phyloP scores from a whole-genome alignment of 257 asterid species.

The Thymus mandschuricus region DNA sequence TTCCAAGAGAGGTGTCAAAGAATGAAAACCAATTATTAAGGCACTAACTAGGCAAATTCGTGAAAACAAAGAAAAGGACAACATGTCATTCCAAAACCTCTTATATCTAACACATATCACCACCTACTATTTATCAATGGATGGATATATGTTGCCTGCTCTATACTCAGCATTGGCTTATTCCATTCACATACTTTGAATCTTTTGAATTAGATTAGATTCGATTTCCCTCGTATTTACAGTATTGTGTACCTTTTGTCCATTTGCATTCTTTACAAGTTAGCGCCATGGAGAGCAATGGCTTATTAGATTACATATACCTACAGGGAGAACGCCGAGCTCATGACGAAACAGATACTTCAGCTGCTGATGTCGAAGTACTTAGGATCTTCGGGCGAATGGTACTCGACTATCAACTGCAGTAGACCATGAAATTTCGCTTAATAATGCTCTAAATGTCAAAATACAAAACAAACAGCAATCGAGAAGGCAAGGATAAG shows the following conservation, averaged over 20 bases:
- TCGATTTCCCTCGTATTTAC: no score
- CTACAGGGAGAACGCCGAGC: constrained; percentile 17
- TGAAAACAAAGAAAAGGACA: constrained; percentile 21
- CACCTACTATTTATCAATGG: background rate
- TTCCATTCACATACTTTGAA: no score
- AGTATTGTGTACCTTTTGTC: background rate
- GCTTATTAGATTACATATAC: constrained; percentile 31
- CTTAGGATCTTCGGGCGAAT: constrained; percentile 77
- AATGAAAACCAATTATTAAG: constrained; percentile 15
- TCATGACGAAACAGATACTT: constrained; percentile 11
- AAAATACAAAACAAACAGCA: constrained; percentile 1
- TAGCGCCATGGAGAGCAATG: constrained; percentile 32
- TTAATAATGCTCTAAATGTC: background rate
- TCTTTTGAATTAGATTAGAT: no score
- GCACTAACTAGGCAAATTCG: constrained; percentile 38
- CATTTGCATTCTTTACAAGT: constrained; percentile 27
- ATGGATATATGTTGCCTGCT: no score
- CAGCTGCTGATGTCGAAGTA: constrained; percentile 68
- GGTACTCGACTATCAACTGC: constrained; percentile 74
- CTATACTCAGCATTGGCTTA: no score
- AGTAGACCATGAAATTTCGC: constrained; percentile 18
- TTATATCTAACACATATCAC: background rate
- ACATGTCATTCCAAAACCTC: constrained; percentile 1
- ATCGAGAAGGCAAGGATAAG: background rate
- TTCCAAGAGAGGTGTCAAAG: constrained; percentile 37